phyloP scores from a whole-genome alignment of 192 early-diverging fungal species.

The Podila clonocystis region DNA sequence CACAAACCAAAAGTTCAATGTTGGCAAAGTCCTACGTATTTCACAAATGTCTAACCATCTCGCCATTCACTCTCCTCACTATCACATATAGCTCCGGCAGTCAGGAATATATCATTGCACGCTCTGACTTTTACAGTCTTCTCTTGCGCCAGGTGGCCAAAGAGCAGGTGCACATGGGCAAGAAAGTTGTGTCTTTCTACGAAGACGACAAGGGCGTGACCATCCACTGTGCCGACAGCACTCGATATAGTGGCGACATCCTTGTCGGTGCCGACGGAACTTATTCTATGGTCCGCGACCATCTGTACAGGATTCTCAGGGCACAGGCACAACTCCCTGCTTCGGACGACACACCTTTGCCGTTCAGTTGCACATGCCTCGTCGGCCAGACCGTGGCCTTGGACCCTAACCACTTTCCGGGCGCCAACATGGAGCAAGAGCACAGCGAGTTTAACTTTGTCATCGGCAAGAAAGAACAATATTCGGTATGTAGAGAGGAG shows the following conservation, averaged over 20 bases:
- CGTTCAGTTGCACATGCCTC: constrained; percentile 3
- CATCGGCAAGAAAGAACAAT: background rate
- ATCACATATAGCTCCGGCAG: background rate
- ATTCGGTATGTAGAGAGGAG: constrained; percentile 5
- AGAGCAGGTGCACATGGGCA: background rate
- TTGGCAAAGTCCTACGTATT: background rate
- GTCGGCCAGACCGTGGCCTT: background rate
- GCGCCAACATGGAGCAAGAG: background rate
- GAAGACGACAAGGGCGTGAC: background rate
- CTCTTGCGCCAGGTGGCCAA: background rate
- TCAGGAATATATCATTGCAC: background rate
- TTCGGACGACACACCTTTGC: background rate
- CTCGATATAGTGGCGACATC: background rate
- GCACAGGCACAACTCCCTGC: background rate
- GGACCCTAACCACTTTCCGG: background rate
- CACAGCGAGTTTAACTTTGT: constrained; percentile 4
- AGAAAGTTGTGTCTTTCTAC: background rate
- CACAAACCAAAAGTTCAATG: background rate
- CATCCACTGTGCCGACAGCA: background rate
- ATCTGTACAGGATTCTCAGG: background rate
- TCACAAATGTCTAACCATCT: background rate
- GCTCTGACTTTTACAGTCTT: background rate
- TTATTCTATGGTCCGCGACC: constrained; percentile 1
- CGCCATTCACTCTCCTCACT: background rate
- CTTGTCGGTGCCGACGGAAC: constrained; percentile 11